Evolutionary conservation across 2,329 filamentous ascomycete genomes (phyloP).

Genomic region (Neofusicoccum kwambonambiense): DNA sequence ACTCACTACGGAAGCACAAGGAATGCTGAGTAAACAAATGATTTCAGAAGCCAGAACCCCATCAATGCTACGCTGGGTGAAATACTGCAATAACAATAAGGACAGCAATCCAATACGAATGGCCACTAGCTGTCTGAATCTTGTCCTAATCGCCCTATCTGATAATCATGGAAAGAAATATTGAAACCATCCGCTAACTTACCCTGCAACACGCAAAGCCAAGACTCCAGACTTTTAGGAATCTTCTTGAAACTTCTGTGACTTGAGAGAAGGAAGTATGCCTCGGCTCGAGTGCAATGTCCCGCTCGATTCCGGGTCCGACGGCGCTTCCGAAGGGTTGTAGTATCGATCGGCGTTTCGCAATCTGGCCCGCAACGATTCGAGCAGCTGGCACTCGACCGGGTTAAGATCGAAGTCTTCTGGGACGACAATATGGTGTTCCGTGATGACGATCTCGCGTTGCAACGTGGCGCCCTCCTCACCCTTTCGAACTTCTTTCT

Average conservation of each 20-base stretch:
- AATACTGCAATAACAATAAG: too few relatives aligned
- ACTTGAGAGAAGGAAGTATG: constrained; percentile 5
- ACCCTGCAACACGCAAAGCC: too few relatives aligned
- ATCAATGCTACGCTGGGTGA: too few relatives aligned
- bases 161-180: too few relatives aligned
- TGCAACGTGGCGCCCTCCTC: constrained; percentile 7
- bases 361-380: constrained; percentile 35
- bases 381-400: constrained; percentile 37
- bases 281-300: background rate
- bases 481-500: constrained; percentile 15
- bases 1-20: too few relatives aligned
- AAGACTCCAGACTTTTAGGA: background rate
- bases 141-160: too few relatives aligned
- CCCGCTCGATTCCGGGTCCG: background rate
- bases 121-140: too few relatives aligned
- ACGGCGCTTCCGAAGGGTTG: background rate
- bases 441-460: constrained; percentile 31
- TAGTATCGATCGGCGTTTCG: constrained; percentile 8
- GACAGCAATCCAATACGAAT: too few relatives aligned
- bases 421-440: constrained; percentile 34
- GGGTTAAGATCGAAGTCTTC: constrained; percentile 34
- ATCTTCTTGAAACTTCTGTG: background rate
- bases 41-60: too few relatives aligned
- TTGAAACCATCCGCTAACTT: too few relatives aligned
- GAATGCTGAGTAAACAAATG: too few relatives aligned